These are phyloP conservation scores for Paracamarosporium sp. DNA, from an alignment of 2,329 filamentous ascomycete species.

Conservation along the genomic window DNA sequence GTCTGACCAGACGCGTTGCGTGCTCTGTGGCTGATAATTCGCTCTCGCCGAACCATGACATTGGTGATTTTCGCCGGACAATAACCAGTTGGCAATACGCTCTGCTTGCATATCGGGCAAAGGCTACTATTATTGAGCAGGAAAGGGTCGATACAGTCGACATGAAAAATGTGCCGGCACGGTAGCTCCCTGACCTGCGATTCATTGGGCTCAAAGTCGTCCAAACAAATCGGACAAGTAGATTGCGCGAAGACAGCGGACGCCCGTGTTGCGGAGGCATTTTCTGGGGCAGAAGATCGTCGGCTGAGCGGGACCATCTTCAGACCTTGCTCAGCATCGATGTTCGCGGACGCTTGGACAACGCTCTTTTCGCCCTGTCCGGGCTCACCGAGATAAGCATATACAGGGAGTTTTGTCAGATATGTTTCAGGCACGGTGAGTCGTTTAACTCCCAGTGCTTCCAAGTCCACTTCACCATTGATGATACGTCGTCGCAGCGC, in stretches of 20 bases:
- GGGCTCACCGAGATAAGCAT: slow-evolving; percentile 65
- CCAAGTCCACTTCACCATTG: slow-evolving; percentile 82
- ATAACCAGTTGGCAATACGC: slow-evolving; percentile 72
- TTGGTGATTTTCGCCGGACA: slow-evolving; percentile 67
- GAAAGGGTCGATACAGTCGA: slow-evolving; percentile 88
- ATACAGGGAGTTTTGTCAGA: slow-evolving; percentile 77
- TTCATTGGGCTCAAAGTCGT: slow-evolving; percentile 73
- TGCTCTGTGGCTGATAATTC: slow-evolving; percentile 68
- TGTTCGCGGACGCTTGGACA: slow-evolving; percentile 12
- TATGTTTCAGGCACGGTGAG: slow-evolving; percentile 76
- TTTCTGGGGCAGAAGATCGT: slow-evolving; percentile 28
- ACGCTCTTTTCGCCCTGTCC: slow-evolving; percentile 25
- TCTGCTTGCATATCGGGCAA: slow-evolving; percentile 88
- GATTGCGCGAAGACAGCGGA: slow-evolving; percentile 68
- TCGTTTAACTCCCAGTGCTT: slow-evolving; percentile 83
- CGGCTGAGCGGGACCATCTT: slow-evolving; percentile 21
- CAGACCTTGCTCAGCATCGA: slow-evolving; percentile 23
- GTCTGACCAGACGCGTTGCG: slow-evolving; percentile 33
- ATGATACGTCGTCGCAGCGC: slow-evolving; percentile 73
- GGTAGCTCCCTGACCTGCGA: slow-evolving; percentile 84
- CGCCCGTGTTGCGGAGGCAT: slow-evolving; percentile 12
- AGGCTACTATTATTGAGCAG: slow-evolving; percentile 79
- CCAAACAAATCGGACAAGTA: slow-evolving; percentile 88
- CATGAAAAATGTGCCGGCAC: slow-evolving; percentile 93
- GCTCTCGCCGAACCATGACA: slow-evolving; percentile 82